phyloP scores from a whole-genome alignment of 805 yeast genomes.

The Clavispora santaluciae region DNA sequence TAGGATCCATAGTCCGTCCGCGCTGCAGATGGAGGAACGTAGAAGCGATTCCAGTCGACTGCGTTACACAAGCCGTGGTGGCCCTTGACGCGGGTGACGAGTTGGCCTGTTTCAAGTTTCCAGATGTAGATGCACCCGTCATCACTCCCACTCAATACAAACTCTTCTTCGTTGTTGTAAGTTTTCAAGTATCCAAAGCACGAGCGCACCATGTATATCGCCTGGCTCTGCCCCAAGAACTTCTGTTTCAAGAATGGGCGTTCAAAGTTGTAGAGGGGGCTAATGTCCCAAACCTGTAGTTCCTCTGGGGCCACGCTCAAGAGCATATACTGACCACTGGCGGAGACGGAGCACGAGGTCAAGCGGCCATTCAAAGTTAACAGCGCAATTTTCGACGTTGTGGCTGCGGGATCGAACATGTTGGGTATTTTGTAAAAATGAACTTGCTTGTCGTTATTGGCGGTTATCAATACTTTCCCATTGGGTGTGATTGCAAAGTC shows the following conservation, averaged over 20 bases:
- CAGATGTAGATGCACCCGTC: conserved; percentile 76
- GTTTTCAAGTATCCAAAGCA: conserved; percentile 60
- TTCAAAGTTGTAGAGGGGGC: conserved; percentile 20
- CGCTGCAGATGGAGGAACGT: conserved; percentile 12
- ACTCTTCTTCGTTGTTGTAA: conserved; percentile 45
- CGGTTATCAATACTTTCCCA: conserved; percentile 56
- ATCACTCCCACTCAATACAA: conserved; percentile 78
- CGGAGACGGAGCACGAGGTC: conserved; percentile 60
- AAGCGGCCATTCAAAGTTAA: conserved; percentile 52
- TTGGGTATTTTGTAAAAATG: conserved; percentile 54
- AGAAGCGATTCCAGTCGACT: conserved; percentile 62
- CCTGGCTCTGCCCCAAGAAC: conserved; percentile 69
- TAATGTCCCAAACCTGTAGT: conserved; percentile 75
- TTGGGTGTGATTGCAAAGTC: conserved; percentile 66
- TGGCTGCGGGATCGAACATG: conserved; percentile 25
- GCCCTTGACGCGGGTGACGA: conserved; percentile 56
- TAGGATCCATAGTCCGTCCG: conserved; percentile 37
- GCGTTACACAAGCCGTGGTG: conserved; percentile 69
- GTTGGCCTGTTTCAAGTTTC: conserved; percentile 68
- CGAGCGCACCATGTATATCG: conserved; percentile 65
- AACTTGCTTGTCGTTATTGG: conserved; percentile 58
- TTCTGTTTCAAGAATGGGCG: conserved; percentile 55
- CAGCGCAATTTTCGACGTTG: conserved; percentile 37
- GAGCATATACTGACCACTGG: conserved; percentile 48
- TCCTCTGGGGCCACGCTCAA: conserved; percentile 71